These are phyloP conservation scores for Penicillium occitanis DNA, from an alignment of 2,329 filamentous ascomycete species.

Conservation along the genomic window DNA sequence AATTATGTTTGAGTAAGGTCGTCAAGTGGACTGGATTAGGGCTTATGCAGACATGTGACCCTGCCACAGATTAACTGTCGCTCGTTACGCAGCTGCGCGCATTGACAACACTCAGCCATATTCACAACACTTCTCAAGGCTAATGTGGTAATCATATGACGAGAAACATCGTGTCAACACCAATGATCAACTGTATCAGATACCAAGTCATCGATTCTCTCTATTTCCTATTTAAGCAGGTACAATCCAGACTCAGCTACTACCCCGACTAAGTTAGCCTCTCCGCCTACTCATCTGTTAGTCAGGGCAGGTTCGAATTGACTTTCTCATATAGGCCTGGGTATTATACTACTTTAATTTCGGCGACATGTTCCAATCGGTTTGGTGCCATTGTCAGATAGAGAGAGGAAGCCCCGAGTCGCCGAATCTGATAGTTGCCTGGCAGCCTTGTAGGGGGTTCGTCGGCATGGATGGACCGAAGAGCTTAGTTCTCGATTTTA, in stretches of 20 bases:
- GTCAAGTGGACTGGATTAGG: not conserved
- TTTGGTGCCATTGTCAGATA: not conserved
- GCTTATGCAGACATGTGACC: not conserved
- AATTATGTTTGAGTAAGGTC: not conserved
- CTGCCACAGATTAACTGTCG: not conserved
- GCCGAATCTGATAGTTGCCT: not conserved
- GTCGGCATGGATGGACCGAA: not conserved
- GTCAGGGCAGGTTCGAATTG: constrained; percentile 1
- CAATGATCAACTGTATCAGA: not conserved
- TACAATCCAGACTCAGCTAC: not conserved
- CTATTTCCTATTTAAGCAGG: not conserved
- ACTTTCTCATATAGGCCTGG: not conserved
- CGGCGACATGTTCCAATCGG: constrained; percentile 1
- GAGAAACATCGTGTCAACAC: not conserved
- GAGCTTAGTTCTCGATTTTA: not conserved
- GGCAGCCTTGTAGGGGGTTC: not conserved
- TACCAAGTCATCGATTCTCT: not conserved
- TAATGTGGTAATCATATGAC: not conserved
- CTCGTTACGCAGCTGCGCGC: not conserved
- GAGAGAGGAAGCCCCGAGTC: not conserved
- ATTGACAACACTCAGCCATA: not conserved
- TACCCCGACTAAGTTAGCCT: constrained; percentile 1
- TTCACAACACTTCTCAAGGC: not conserved
- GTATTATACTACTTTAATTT: not conserved
- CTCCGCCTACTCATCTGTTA: too few species aligned